Base-by-base conservation (phyloP, 2,329 filamentous ascomycete species). In the Beauveria brongniartii region DNA sequence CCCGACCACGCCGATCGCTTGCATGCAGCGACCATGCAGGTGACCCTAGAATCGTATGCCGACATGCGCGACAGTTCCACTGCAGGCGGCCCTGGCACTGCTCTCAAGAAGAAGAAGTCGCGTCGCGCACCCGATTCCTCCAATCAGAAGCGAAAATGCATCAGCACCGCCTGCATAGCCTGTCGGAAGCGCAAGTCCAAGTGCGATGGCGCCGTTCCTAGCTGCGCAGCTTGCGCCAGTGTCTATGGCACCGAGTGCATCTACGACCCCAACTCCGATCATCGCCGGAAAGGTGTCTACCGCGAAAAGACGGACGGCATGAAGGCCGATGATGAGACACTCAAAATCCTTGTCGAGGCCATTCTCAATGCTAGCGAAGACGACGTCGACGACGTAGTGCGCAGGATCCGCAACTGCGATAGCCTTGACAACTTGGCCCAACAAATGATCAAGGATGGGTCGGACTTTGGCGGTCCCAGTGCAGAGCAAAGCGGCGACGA, bases 241-340 rank as follows among this genome's bases (percentile, higher is more conserved):
- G 93, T 97, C 59, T 97, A 99, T 71, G 84, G 86, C 63, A 94
- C 90, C 63, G 86, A 90, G 76, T 97, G 94, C 73, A 82, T 97
- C 65, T 97, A 97, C 79, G 93, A 97, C 71, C 93, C 92, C 3
- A 95, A 92, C 71, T 96, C 92, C 62, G 94, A 99, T 73, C 92
- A 97, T 73, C 89, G 94, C 55, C 88, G 94, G 55, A 97, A 97
- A 73, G 94, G 94, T 63, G 94, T 97, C 54, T 97, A 97, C 74
- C 92, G 93, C 70, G 92, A 96, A 74, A 94, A 96, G 73, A 85
- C 89, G 26, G 92, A 96, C 73, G 91, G 85, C 70, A 82, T 93
- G 72, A 95, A 95, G 76, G 92, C 92, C 24, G 86, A 86, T 64
- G 91, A 88, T 69, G 90, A 91, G 41, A 97, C 93, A 1, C 78